phyloP scores from a whole-genome alignment of 805 yeast species.

The Schwanniomyces pseudopolymorphus region DNA sequence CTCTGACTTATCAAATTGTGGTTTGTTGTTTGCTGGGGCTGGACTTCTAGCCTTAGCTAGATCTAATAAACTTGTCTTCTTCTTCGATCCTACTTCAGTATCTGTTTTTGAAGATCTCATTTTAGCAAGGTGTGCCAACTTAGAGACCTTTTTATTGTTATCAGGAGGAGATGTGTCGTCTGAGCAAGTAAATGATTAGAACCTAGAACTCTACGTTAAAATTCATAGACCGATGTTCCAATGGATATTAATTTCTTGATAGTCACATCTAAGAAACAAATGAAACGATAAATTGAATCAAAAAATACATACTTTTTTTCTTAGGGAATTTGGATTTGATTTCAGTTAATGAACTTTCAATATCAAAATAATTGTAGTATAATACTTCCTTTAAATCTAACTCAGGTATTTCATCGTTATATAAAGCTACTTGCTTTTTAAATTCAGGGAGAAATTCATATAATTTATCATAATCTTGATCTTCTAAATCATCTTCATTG shows the following conservation, averaged over 20 bases:
- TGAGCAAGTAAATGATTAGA: conserved; percentile 9
- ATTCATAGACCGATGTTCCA: conserved; percentile 4
- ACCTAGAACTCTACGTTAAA: conserved; percentile 16
- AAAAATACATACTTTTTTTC: conserved; percentile 48
- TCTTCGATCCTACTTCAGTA: conserved; percentile 1
- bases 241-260: background rate
- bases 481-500: conserved; percentile 35
- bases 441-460: conserved; percentile 44
- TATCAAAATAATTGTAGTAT: conserved; percentile 58
- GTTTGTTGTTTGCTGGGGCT: background rate
- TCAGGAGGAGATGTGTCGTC: background rate
- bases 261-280: conserved; percentile 1
- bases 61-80: background rate
- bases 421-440: conserved; percentile 34
- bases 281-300: conserved; percentile 4
- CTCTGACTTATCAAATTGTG: background rate
- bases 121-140: conserved; percentile 25
- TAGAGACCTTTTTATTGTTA: conserved; percentile 4
- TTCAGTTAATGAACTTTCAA: conserved; percentile 52
- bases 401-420: conserved; percentile 47
- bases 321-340: conserved; percentile 32
- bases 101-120: conserved; percentile 10
- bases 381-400: conserved; percentile 55
- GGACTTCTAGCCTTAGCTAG: background rate
- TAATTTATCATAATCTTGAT: conserved; percentile 44